Conservation (phyloP, 2,329 filamentous ascomycete genomes). For the Aspergillus clavatus region DNA sequence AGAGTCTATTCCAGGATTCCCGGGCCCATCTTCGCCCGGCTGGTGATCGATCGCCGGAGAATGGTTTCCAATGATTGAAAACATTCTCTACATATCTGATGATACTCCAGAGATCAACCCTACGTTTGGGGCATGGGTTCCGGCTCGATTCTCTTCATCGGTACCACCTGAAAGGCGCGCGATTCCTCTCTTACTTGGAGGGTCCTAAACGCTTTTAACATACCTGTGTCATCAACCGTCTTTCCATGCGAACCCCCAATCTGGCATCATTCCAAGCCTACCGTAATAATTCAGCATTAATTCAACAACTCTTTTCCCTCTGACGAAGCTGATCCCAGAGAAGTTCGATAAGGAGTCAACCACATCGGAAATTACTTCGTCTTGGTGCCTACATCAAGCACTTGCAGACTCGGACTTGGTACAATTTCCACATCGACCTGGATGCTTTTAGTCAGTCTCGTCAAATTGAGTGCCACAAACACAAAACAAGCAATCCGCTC, state of each 20-base stretch:
- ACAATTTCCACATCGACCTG: too few relatives aligned
- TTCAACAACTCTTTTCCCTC: neutral
- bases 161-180: neutral
- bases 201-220: neutral
- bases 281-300: neutral
- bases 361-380: too few relatives aligned
- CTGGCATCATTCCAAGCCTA: neutral
- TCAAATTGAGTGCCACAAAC: too few relatives aligned
- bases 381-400: too few relatives aligned
- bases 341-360: neutral
- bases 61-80: conserved; percentile 33
- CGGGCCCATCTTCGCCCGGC: conserved; percentile 68
- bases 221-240: neutral
- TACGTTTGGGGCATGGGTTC: neutral
- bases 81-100: conserved; percentile 14
- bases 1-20: conserved; percentile 92
- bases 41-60: conserved; percentile 30
- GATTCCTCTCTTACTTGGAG: neutral
- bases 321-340: neutral
- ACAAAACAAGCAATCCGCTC: too few relatives aligned
- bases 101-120: neutral
- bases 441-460: too few relatives aligned
- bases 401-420: too few relatives aligned
- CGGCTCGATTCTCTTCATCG: neutral
- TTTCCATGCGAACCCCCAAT: too few relatives aligned